Evolutionary conservation across 2,329 filamentous ascomycete genomes (phyloP), one percentile per base, ranked within the genome.

Genomic region (Botrytis sinoallii): DNA sequence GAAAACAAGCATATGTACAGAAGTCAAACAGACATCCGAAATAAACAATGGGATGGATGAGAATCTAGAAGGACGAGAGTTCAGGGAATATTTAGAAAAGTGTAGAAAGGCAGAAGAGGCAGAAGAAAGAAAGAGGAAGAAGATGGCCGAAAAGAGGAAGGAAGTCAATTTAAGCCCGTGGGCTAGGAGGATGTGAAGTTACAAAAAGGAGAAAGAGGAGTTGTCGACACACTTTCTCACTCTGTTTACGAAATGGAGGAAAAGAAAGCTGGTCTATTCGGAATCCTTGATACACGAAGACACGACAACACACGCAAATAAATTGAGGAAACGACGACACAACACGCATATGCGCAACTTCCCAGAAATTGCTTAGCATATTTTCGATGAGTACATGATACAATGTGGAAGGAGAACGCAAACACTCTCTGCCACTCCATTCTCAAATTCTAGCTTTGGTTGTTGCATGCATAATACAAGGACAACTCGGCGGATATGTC

Each of bases 121-220:
- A 44, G 55, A 73, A 14, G 71, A 73, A 35, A 70, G 35, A 57
- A 73, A 70, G 77, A 75, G 82, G 71, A 75, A 82, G 52, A 82
- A 81, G 73, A 83, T 82, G 74, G 79, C 78, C 7, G 75, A 82
- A 77, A 84, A 82, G 69, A 83, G 84, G 55, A 83, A 85, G 71
- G 81, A 83, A 71, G 84, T 83, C 71, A 85, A 83, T 77, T 82
- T 83, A 59, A 82, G 71, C 35, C 70, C 71, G 22, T 72, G 71
- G 73, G 73, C 64, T 38, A 29, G 57, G 44, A 74, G 71, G 64
- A 73, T 73, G 73, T 72, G 44, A 73, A 29, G 22, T 25, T 9
- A 10, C 20, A 57, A 10, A 55, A 38, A 38, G 29, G 8, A 73
- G 35, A 38, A 42, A 59, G 63, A 35, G 2, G 48, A 40, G 25